Base-by-base conservation (phyloP, 2,329 filamentous ascomycete genomes). In the Cladobotryum mycophilum region DNA sequence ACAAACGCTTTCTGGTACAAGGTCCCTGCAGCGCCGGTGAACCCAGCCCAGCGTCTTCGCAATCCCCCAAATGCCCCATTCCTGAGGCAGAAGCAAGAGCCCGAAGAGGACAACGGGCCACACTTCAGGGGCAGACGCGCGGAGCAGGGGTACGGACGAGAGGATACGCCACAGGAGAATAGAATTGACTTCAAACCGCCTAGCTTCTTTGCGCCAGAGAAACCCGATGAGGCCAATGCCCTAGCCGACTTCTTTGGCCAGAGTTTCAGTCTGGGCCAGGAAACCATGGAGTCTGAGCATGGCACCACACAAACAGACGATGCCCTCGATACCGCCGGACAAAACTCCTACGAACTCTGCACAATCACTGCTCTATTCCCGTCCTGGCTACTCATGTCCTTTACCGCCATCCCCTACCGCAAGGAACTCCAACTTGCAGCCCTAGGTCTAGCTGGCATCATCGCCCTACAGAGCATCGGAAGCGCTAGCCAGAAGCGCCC, bases 21-120 rank as follows among this genome's bases (percentile, higher is more conserved):
- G 52, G 76, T 89, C 3, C 87, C 87, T 4, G 75, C 83, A 1
- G 84, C 85, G 1, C 86, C 87, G 13, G 79, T 76, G 13, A 79
- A 76, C n/a, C 83, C 84, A 18, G 82, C 84, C 2, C 79, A 82
- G 38, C 74, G 76, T 41, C 65, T 82, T 6, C 75, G 80, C 33
- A 87, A 86, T 53, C 83, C 84, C 1, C 76, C 78, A 4, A 80
- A 78, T 53, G 71, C 75, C 35, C 76, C 81, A 0, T 67, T 76
- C 1, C 68, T 84, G 22, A 70, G 72, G 47, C 73, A 61, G 59
- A 78, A 64, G 58, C 72, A 75, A 54, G 82, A 61, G 62, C 61
- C 46, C 56, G 60, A n/a, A 54, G 56, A 51, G n/a, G 53, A 56
- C 18, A 59, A 48, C 41, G 51, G 22, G 7, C 25, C 47, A 12